Evolutionary conservation across 2,329 filamentous ascomycete species (phyloP), one percentile per base, ranked within the genome.

Genomic region (Fusarium brachygibbosum): DNA sequence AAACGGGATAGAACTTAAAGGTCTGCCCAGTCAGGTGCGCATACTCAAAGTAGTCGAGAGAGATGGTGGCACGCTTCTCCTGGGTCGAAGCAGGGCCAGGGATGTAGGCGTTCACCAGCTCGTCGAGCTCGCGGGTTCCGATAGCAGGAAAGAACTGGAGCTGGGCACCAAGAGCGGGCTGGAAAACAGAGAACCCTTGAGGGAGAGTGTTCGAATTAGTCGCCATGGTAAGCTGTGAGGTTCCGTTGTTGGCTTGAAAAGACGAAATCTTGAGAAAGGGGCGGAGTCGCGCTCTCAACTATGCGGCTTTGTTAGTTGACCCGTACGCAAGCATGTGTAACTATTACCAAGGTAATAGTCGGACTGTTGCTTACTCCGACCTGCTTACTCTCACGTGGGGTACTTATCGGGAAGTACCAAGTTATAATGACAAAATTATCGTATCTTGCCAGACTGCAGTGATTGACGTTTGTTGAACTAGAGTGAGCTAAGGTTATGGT

Each of bases 91-190:
- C 82, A 50, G 84, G 74, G 50, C 87, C 86, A 46, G 85, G 79
- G 50, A 90, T 77, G 76, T 88, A 89, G 66, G 84, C 82, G 76
- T 88, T 80, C 72, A 91, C 84, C 76, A 90, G 79, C 54, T 85
- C 80, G 73, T 90, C 87, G 54, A 90, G 83, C 77, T 92, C 85
- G 79, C 86, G 72, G 64, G 85, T 82, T 75, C 90, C 82, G 79
- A 93, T 81, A 74, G 90, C 80, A 81, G 93, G 85, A 77, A 89
- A 79, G 85, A 93, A 89, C 79, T 93, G 82, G 58, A 90, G 82
- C 64, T 84, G 79, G 48, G 84, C 83, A 52, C 88, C 88, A 56
- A 88, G 80, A 49, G 82, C 77, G 42, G 86, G 82, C 81, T 90
- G 88, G 75, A 84, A 87, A 76, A 90, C 82, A 63, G 87, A 88